Conservation (phyloP, 208 protist species). For the Porcisia hertigi region DNA sequence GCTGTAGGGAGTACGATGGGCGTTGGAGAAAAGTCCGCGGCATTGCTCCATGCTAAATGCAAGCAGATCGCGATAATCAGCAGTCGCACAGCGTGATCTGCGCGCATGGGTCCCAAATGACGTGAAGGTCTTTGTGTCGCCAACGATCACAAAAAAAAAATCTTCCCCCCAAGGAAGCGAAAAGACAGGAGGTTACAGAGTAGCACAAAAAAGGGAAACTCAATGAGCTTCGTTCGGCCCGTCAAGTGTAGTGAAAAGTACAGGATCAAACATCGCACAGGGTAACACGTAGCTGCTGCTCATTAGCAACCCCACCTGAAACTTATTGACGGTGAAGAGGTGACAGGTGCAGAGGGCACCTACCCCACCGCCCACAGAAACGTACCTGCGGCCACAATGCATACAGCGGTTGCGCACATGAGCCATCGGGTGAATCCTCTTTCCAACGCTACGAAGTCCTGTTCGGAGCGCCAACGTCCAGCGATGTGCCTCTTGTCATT, state of each 20-base stretch:
- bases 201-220: background rate
- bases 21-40: conserved; percentile 22
- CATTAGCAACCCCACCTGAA: background rate
- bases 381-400: background rate
- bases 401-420: background rate
- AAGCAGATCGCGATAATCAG: conserved; percentile 9
- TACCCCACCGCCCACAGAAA: background rate
- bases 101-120: background rate
- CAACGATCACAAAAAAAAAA: no score
- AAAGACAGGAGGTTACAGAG: background rate
- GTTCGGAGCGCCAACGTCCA: background rate
- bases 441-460: no score
- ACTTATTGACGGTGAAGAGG: background rate
- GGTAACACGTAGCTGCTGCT: background rate
- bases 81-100: background rate
- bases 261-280: background rate
- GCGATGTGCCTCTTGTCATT: background rate
- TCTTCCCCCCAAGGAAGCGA: background rate
- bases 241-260: background rate
- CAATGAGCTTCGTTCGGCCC: background rate
- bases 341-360: background rate
- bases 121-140: background rate
- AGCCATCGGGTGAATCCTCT: background rate
- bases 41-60: conserved; percentile 10
- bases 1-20: conserved; percentile 35